These are phyloP conservation scores for Neurospora sp. DNA, from an alignment of 495 filamentous ascomycete species.

Conservation along the genomic window DNA sequence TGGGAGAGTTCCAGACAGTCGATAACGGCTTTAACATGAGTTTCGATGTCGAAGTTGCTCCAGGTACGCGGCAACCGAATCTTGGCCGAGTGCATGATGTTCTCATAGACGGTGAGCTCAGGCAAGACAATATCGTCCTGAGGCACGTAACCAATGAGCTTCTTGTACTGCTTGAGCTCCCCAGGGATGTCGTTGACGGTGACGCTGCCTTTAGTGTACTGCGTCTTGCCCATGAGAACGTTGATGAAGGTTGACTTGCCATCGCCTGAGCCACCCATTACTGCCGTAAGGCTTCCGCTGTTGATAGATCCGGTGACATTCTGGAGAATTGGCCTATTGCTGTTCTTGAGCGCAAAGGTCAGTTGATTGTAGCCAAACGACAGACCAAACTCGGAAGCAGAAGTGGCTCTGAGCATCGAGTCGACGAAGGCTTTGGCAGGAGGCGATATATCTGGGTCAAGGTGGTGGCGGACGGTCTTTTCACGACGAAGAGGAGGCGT, in stretches of 20 bases:
- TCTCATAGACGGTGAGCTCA: constrained; percentile 43
- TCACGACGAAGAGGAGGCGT: background rate
- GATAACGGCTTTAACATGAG: constrained; percentile 35
- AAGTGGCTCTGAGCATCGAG: constrained; percentile 39
- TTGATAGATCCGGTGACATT: constrained; percentile 42
- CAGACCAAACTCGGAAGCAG: constrained; percentile 38
- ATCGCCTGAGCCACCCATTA: constrained; percentile 42
- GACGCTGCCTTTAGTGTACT: constrained; percentile 31
- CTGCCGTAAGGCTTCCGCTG: constrained; percentile 36
- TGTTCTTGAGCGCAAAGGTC: constrained; percentile 32
- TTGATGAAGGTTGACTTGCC: constrained; percentile 45
- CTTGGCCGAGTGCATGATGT: constrained; percentile 44
- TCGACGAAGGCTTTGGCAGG: constrained; percentile 38
- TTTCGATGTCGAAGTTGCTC: constrained; percentile 25
- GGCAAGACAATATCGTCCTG: constrained; percentile 42
- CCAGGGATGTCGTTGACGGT: constrained; percentile 40
- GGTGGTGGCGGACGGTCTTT: constrained; percentile 13
- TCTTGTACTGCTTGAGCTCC: constrained; percentile 38
- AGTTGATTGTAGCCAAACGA: constrained; percentile 40
- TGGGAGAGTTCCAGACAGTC: constrained; percentile 35
- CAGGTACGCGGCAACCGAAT: constrained; percentile 35
- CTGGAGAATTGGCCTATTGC: constrained; percentile 33
- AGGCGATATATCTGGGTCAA: constrained; percentile 20
- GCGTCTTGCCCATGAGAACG: constrained; percentile 38
- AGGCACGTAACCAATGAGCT: constrained; percentile 46